Evolutionary conservation across 257 asterid species (phyloP), one percentile per base, ranked within the genome.

Genomic region (Avicennia marina): DNA sequence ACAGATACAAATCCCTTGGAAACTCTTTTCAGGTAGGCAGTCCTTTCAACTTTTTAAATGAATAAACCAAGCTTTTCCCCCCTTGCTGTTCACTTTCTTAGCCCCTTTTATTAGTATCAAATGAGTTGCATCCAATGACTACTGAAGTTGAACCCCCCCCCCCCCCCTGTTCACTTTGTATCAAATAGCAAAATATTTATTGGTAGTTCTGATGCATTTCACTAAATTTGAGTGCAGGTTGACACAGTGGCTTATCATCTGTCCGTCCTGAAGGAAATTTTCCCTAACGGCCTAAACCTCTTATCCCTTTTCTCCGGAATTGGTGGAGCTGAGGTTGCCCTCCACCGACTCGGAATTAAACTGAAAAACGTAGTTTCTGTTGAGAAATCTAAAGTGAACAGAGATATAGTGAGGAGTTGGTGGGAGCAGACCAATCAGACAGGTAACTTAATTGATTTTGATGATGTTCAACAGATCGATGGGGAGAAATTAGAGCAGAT

Each of bases 321-420:
- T 2, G 98, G 98, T 0, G 98, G 98, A 8, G 97, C 79, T 3
- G 98, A 91, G 51, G 95, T 91, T 13, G 95, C 98, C 0, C 97
- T 91, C 11, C 89, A 91, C 24, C 75, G 94, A 2, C 90, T 89
- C 0, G 97, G 95, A 0, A 44, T 93, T 11, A 85, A 70, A 16
- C 4, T 89, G 65, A 86, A 72, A 38, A 77, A 71, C 2, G 96
- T 93, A 0, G 95, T 89, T 16, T 66, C 98, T 0, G 80, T 93
- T 0, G 97, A 93, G 56, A 93, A 70, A 12, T 73, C 91, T 0
- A 87, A 93, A 60, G 83, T 66, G 2, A 86, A 80, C 32, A 53
- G 94, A n/a, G 81, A 83, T 18, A 84, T 93, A 0, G 79, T 93
- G 0, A 64, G 81, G 62, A 61, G 94, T 22, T 93, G 98, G 98